Evolutionary conservation across 495 filamentous ascomycete species (phyloP).

Genomic region (Penicillium odoratum): DNA sequence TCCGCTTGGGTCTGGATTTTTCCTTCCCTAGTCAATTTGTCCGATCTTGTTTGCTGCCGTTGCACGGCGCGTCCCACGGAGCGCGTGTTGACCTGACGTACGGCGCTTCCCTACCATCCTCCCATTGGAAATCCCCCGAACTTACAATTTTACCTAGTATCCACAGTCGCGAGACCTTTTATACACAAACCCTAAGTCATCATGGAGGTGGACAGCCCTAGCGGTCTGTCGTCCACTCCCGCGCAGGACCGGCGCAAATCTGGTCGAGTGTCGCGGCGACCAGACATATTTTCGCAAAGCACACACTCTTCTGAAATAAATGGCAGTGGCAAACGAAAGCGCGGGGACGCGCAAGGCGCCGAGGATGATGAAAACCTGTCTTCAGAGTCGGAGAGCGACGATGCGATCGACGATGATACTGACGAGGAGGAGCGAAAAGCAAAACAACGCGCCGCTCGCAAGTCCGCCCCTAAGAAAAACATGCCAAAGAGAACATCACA

Average conservation of each 20-base stretch:
- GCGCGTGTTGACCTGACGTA: constrained; percentile 26
- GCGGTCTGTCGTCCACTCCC: constrained; percentile 30
- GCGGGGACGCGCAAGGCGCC: constrained; percentile 38
- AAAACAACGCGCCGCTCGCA: constrained; percentile 49
- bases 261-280: constrained; percentile 74
- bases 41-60: constrained; percentile 19
- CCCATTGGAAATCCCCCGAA: background rate
- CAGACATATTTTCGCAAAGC: constrained; percentile 60
- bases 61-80: constrained; percentile 30
- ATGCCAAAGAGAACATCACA: constrained; percentile 30
- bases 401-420: constrained; percentile 54
- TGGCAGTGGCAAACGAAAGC: constrained; percentile 56
- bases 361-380: constrained; percentile 55
- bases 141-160: background rate
- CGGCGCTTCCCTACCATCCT: constrained; percentile 1
- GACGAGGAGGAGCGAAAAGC: constrained; percentile 69
- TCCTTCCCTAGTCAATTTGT: constrained; percentile 4
- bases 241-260: constrained; percentile 72
- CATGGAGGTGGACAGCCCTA: constrained; percentile 41
- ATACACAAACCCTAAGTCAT: background rate
- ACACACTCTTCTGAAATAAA: constrained; percentile 32
- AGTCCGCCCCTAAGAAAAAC: constrained; percentile 62
- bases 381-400: constrained; percentile 53
- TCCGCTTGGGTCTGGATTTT: background rate
- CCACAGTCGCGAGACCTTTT: background rate